phyloP scores from a whole-genome alignment of 83 land plant species.

The Picea abies region DNA sequence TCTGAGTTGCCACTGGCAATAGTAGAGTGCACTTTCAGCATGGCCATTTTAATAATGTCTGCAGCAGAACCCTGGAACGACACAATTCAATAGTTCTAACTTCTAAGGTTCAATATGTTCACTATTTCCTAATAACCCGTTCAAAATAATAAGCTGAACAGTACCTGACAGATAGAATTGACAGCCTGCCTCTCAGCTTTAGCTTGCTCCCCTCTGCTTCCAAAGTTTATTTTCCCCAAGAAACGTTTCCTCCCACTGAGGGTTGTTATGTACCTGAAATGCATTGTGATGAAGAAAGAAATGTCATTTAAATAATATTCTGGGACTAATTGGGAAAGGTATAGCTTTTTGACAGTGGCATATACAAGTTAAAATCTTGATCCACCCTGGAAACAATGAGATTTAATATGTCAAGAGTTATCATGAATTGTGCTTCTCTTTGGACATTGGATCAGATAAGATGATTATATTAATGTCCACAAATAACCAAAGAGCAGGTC shows the following conservation, averaged over 20 bases:
- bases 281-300: not conserved
- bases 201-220: slow-evolving; percentile 77
- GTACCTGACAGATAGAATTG: slow-evolving; percentile 98
- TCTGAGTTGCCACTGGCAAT: slow-evolving; percentile 20
- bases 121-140: not conserved
- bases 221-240: slow-evolving; percentile 84
- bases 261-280: slow-evolving; percentile 76
- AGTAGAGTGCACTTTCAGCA: slow-evolving; percentile 67
- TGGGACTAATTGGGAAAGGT: no score
- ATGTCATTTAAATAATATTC: no score
- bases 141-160: not conserved
- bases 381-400: no score
- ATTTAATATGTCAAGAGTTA: no score
- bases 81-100: not conserved
- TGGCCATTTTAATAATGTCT: slow-evolving; percentile 93
- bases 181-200: slow-evolving; percentile 99
- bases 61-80: slow-evolving; percentile 93
- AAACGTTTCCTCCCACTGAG: slow-evolving; percentile 89
- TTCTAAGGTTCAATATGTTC: no score
- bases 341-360: no score
- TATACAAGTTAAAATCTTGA: no score
- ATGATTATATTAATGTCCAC: no score
- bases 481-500: no score
- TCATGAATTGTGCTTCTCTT: no score
- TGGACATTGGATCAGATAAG: no score